These are phyloP conservation scores for Odontarrhena argentea DNA, from an alignment of 345 rosid species.

Conservation along the genomic window DNA sequence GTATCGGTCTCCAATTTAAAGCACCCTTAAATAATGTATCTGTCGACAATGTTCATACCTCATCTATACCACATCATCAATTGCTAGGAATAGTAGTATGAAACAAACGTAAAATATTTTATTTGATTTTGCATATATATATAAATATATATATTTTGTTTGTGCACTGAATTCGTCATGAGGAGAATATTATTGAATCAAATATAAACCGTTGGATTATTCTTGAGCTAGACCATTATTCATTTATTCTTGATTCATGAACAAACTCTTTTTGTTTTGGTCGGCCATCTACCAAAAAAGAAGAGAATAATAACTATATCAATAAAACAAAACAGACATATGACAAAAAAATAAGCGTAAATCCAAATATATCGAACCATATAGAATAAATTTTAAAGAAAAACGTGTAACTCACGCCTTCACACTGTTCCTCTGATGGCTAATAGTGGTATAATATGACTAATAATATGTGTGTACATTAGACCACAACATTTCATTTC, in stretches of 20 bases:
- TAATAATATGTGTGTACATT: not conserved
- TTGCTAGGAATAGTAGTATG: constrained; percentile 1
- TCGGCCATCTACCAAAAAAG: constrained; percentile 37
- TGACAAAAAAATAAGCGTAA: constrained; percentile 1
- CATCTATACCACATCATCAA: not conserved
- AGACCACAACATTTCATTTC: not conserved
- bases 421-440: constrained; percentile 33
- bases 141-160: not conserved
- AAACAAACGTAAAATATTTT: not conserved
- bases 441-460: not conserved
- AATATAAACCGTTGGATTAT: not conserved
- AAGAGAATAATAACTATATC: not conserved
- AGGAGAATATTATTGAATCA: not conserved
- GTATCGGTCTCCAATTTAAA: not conserved
- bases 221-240: no score
- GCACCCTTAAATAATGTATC: no score
- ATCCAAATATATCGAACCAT: not conserved
- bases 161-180: constrained; percentile 20
- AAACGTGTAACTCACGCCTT: constrained; percentile 33
- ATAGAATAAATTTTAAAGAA: constrained; percentile 5
- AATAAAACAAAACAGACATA: constrained; percentile 13
- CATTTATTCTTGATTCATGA: constrained; percentile 1
- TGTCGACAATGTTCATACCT: not conserved
- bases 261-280: constrained; percentile 21
- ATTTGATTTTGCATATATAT: not conserved